A percentile compares a stretch with the other conserved stretches of the same genome.
Evolutionary conservation across 176 grass and related monocot species (phyloP).

Genomic region (Triticum turgidum): DNA sequence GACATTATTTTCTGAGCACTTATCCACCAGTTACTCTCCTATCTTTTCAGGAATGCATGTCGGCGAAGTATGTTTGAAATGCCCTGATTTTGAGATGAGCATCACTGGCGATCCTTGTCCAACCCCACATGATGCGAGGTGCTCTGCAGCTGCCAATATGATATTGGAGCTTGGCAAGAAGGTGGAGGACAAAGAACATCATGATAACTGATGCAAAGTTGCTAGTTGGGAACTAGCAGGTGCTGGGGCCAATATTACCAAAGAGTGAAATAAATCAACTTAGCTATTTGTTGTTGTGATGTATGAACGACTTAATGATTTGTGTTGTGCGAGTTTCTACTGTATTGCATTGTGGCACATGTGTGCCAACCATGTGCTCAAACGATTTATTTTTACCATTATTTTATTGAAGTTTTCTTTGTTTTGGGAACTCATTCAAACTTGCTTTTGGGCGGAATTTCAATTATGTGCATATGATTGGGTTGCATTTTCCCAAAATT

Average conservation of each 20-base stretch:
- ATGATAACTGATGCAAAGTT: neutral
- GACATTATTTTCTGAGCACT: neutral
- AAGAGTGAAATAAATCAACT: neutral
- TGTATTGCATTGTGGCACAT: too few relatives aligned
- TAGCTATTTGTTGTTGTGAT: neutral
- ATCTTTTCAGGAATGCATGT: conserved; percentile 36
- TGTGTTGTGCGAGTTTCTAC: too few relatives aligned
- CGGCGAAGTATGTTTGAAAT: conserved; percentile 24
- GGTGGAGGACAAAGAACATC: neutral
- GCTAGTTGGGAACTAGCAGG: too few relatives aligned
- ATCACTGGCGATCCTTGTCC: conserved; percentile 13
- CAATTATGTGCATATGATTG: too few relatives aligned
- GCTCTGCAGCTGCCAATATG: conserved; percentile 40
- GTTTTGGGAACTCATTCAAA: too few relatives aligned
- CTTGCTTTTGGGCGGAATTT: too few relatives aligned
- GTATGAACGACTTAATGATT: neutral
- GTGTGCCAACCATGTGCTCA: too few relatives aligned
- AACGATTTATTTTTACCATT: too few relatives aligned
- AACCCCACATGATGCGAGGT: conserved; percentile 32
- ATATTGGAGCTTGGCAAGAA: conserved; percentile 21
- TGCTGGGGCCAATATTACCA: too few relatives aligned
- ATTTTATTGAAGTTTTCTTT: too few relatives aligned
- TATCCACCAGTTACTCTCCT: neutral
- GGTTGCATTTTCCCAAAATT: too few relatives aligned
- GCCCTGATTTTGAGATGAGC: conserved; percentile 25